These are phyloP conservation scores for Avena insularis DNA, from an alignment of 176 grass and related monocot genomes.

Conservation along the genomic window DNA sequence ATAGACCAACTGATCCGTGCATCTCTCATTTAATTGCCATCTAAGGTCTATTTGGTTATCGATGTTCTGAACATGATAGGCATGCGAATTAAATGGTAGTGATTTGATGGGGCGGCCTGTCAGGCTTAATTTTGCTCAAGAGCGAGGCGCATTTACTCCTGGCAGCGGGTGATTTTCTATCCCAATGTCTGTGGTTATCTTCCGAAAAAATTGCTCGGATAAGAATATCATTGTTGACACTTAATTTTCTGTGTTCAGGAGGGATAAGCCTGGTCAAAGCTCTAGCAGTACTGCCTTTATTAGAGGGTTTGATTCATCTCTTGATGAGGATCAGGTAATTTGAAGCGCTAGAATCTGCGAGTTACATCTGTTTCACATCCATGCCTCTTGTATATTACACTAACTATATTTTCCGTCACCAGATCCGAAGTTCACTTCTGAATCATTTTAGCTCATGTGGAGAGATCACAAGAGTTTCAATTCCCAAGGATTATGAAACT, in stretches of 20 bases:
- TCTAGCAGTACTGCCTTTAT: constrained; percentile 64
- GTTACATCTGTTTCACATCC: not conserved
- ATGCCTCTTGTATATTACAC: not conserved
- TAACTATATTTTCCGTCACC: not conserved
- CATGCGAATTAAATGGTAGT: constrained; percentile 52
- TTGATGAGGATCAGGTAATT: constrained; percentile 62
- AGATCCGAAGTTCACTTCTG: constrained; percentile 60
- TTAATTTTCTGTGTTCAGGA: constrained; percentile 48
- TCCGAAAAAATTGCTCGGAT: not conserved
- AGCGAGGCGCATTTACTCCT: constrained; percentile 58
- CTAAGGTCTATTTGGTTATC: constrained; percentile 12
- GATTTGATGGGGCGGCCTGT: constrained; percentile 65
- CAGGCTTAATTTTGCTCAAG: constrained; percentile 59
- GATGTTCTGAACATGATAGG: constrained; percentile 40
- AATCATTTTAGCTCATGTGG: constrained; percentile 84
- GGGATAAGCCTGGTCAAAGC: constrained; percentile 51
- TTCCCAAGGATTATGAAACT: constrained; percentile 74
- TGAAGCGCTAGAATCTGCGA: not conserved
- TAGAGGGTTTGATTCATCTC: constrained; percentile 67
- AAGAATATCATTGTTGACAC: not conserved
- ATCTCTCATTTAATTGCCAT: not conserved
- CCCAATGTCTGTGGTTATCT: not conserved
- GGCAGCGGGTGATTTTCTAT: constrained; percentile 54
- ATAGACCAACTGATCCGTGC: not conserved
- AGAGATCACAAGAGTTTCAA: constrained; percentile 62